Evolutionary conservation across 176 grass and related monocot genomes (phyloP), one percentile per base, ranked within the genome.

Genomic region (Oryza brachyantha): DNA sequence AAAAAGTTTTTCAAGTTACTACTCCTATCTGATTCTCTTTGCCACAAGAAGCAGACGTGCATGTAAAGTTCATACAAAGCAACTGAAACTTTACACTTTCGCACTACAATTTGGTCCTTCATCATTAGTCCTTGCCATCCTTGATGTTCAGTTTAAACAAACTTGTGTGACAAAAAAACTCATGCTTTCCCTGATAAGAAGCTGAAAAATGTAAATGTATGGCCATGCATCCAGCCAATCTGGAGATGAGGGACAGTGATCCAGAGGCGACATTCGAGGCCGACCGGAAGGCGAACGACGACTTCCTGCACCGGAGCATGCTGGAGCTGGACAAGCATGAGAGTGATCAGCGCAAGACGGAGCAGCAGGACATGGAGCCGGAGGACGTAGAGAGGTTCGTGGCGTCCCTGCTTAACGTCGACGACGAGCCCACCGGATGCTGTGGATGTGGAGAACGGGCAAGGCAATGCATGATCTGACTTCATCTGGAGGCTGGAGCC

Each of bases 161-260:
- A 41, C 39, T 41, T 41, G 1, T 41, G 10, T 41, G 39, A 41
- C 39, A 36, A 36, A 41, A 39, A 39, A 41, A 41, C 9, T 41
- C 39, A 41, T 1, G 9, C 10, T 41, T 41, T 41, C 39, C 9
- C 55, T 81, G 64, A 75, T 42, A 76, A 26, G 21, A 42, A 70
- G 8, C 32, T 82, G 58, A 64, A 87, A 87, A 46, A 19, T 25
- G 3, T 84, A n/a, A 14, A 13, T 16, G 3, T 45, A 45, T 45
- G 12, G 13, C 42, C 42, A 40, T 68, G 52, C 13, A 52, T 83
- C 31, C 86, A 94, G 89, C 74, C 45, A 91, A 87, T 77, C 43
- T 89, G 74, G 86, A 80, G 81, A 89, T 61, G 86, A 68, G 79
- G 74, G 72, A 84, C 52, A 89, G 57, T 54, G 82, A 79, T 28